Base-by-base conservation (phyloP, 768 basidiomycete species). In the Pisolithus marmoratus region DNA sequence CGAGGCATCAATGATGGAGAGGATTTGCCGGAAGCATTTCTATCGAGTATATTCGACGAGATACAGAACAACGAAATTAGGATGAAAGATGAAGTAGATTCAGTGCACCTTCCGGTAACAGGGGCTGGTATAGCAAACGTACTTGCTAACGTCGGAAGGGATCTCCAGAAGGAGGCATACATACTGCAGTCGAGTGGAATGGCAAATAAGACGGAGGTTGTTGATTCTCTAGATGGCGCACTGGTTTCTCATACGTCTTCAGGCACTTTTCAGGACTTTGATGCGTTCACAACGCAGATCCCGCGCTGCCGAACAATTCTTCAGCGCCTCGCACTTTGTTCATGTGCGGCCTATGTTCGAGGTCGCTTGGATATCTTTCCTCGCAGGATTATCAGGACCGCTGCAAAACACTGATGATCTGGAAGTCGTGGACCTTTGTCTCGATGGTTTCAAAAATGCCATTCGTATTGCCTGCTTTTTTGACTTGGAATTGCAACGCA, bases 301-400 rank as follows among this genome's bases (percentile, higher is more conserved):
- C 8, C 88, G 83, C 66, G 69, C 73, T 5, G 81, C 76, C 23
- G 92, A 96, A 56, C 90, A 95, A 55, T 99, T 93, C 72, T 96
- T 94, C 72, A 92, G 90, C 56, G 96, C 96, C 1, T 96, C 92
- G 0, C 90, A 97, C 63, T 91, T 94, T 55, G 83, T 97, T 52
- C 96, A 99, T 65, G 95, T 98, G 54, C 82, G 85, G 36, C 95
- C 96, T 19, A 99, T 99, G 96, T 96, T 99, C 60, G 95, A 98
- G 69, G 94, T 97, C 7, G 94, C 93, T 20, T 99, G 96, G 96
- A 98, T 98, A 72, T 85, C 96, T 1, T 94, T 97, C 70, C 78
- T 99, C 22, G 95, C 96, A 14, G 94, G 94, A 11, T 75, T 98
- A 26, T 98, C 96, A 8, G 91, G 84, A 0, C 95, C 94, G 15